Evolutionary conservation across 495 filamentous ascomycete species (phyloP).

Genomic region (Podospora pseudopauciseta): DNA sequence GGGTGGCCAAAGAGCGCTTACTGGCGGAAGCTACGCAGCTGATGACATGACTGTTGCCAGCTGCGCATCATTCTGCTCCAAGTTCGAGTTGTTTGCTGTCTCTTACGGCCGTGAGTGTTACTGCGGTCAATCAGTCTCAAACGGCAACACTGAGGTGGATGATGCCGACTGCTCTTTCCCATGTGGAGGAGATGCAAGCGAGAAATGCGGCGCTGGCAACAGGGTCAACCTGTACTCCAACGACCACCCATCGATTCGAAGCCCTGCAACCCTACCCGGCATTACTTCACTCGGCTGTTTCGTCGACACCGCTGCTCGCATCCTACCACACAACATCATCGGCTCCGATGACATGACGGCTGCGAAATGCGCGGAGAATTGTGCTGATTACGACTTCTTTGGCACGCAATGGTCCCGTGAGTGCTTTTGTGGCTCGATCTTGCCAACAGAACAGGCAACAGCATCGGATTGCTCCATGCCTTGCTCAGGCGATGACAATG

Average conservation of each 20-base stretch:
- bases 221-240: slow-evolving; percentile 49
- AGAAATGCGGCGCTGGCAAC: slow-evolving; percentile 48
- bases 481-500: slow-evolving; percentile 41
- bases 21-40: slow-evolving; percentile 42
- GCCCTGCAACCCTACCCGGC: slow-evolving; percentile 17
- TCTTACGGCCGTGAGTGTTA: slow-evolving; percentile 68
- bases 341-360: slow-evolving; percentile 50
- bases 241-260: slow-evolving; percentile 26
- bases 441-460: slow-evolving; percentile 34
- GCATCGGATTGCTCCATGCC: slow-evolving; percentile 40
- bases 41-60: slow-evolving; percentile 57
- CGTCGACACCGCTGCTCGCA: slow-evolving; percentile 48
- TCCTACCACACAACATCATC: slow-evolving; percentile 42
- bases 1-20: slow-evolving; percentile 50
- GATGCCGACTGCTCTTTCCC: slow-evolving; percentile 45
- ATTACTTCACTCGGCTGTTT: slow-evolving; percentile 48
- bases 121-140: slow-evolving; percentile 51
- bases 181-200: slow-evolving; percentile 43
- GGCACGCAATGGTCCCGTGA: slow-evolving; percentile 66
- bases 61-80: slow-evolving; percentile 55
- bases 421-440: slow-evolving; percentile 60
- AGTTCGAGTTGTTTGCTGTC: slow-evolving; percentile 55
- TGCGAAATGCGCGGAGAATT: slow-evolving; percentile 54
- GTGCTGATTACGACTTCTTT: slow-evolving; percentile 51
- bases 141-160: slow-evolving; percentile 39